These are phyloP conservation scores for Blastocystis sp. DNA, from an alignment of 352 stramenopile genomes.

Conservation along the genomic window DNA sequence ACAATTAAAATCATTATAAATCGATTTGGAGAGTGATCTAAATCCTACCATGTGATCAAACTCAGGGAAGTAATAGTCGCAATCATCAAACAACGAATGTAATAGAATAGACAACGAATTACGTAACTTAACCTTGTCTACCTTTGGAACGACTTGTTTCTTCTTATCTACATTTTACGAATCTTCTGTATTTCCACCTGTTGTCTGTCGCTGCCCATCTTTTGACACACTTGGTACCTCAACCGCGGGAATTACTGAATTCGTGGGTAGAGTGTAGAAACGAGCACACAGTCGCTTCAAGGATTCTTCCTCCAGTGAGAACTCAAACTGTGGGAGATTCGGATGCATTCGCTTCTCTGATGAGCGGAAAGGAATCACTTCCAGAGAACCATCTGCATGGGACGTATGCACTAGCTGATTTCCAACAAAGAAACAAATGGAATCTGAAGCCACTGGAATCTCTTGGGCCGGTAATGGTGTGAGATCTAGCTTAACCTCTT, in stretches of 20 bases:
- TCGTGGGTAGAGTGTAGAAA: not conserved
- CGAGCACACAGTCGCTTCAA: not conserved
- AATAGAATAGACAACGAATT: not conserved
- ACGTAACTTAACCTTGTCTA: not conserved
- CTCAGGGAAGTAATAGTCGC: conserved; percentile 45
- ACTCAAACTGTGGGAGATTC: not conserved
- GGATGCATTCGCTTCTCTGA: not conserved
- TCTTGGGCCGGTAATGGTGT: not conserved
- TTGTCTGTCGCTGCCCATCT: not conserved
- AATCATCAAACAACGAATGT: conserved; percentile 24
- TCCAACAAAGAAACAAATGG: not conserved
- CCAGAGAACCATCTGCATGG: not conserved
- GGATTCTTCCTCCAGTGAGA: not conserved
- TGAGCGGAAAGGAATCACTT: not conserved
- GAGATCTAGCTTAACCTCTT: not conserved
- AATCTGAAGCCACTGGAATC: not conserved
- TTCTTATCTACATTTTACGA: not conserved
- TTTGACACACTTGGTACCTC: not conserved
- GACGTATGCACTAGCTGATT: not conserved
- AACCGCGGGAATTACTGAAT: not conserved
- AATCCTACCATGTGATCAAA: not conserved
- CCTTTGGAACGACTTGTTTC: not conserved
- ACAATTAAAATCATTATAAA: not conserved
- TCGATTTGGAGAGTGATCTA: not conserved
- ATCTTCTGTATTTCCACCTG: not conserved